These are phyloP conservation scores for Microsporum ferrugineum DNA, from an alignment of 2,329 filamentous ascomycete species.

Conservation along the genomic window DNA sequence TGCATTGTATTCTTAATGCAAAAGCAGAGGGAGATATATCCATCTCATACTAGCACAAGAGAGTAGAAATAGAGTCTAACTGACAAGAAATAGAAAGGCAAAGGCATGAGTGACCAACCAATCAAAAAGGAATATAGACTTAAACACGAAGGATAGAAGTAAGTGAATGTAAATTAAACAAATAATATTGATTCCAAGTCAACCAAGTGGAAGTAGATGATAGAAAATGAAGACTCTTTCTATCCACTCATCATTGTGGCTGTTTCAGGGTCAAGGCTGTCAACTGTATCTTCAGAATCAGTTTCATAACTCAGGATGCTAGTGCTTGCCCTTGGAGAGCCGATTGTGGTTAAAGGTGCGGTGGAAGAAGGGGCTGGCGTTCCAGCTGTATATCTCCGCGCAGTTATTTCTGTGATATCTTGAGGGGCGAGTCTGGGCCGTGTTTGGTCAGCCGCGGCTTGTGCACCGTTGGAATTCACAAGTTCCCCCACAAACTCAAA, in stretches of 20 bases:
- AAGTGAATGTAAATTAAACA: too few relatives aligned
- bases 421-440: not conserved
- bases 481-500: constrained; percentile 43
- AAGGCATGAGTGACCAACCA: not conserved
- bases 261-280: constrained; percentile 19
- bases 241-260: constrained; percentile 14
- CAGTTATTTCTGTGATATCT: constrained; percentile 11
- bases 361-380: constrained; percentile 17
- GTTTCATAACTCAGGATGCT: constrained; percentile 22
- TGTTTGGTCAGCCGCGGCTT: constrained; percentile 6
- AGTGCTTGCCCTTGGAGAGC: constrained; percentile 19
- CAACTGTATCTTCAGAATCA: constrained; percentile 19
- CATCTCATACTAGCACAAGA: not conserved
- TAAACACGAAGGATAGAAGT: not conserved
- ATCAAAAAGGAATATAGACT: not conserved
- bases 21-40: not conserved
- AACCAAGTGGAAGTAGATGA: not conserved
- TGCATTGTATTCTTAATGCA: not conserved
- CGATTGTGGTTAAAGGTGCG: constrained; percentile 18
- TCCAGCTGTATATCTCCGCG: constrained; percentile 5
- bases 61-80: not conserved
- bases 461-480: constrained; percentile 31
- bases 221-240: not conserved
- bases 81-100: not conserved
- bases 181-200: not conserved